Evolutionary conservation across 2,329 filamentous ascomycete genomes (phyloP).

Genomic region (Chaetomium globosum): DNA sequence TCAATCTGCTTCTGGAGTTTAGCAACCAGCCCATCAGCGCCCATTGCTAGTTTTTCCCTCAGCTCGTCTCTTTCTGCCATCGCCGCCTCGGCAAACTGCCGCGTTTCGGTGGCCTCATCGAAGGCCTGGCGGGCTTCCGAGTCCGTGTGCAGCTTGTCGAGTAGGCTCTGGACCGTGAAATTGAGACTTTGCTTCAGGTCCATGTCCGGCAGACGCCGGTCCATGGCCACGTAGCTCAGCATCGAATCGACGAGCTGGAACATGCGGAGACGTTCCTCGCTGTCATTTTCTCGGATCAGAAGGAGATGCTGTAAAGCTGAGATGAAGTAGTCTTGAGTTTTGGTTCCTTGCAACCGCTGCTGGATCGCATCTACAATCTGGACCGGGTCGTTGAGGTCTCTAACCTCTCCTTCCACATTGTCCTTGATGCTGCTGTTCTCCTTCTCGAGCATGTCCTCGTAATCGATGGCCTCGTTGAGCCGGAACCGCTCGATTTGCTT

Average conservation of each 20-base stretch:
- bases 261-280: conserved; percentile 89
- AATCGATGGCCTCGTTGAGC: conserved; percentile 94
- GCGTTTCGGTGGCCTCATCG: conserved; percentile 86
- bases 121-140: conserved; percentile 89
- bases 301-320: conserved; percentile 94
- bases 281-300: conserved; percentile 86
- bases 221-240: conserved; percentile 99
- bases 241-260: conserved; percentile 99
- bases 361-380: conserved; percentile 96
- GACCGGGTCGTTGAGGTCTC: conserved; percentile 87
- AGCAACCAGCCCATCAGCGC: conserved; percentile 88
- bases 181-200: conserved; percentile 97
- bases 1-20: conserved; percentile 94
- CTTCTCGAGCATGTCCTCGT: conserved; percentile 91
- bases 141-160: conserved; percentile 96
- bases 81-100: conserved; percentile 91
- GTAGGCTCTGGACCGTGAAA: conserved; percentile 91
- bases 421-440: conserved; percentile 92
- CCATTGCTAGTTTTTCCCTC: conserved; percentile 82
- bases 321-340: conserved; percentile 92
- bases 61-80: conserved; percentile 97
- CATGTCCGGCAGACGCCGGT: conserved; percentile 91
- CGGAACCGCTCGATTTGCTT: conserved; percentile 96
- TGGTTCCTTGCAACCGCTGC: conserved; percentile 76
- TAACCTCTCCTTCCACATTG: conserved; percentile 79